Base-by-base conservation (phyloP, 2,329 filamentous ascomycete species). In the Cladosporium oxysporum region DNA sequence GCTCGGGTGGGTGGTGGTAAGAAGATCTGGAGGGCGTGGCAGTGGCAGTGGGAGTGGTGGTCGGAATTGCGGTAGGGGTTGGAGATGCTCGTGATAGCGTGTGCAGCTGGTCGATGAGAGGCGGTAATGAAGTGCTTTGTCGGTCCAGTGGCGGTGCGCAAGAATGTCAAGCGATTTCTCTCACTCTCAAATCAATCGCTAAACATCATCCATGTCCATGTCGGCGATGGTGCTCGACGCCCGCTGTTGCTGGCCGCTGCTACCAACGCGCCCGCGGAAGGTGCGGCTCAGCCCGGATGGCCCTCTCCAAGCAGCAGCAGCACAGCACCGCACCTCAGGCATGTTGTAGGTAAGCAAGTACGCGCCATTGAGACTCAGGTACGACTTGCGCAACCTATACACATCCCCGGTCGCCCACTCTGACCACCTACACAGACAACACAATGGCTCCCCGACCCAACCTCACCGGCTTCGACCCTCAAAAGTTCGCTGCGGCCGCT, bases 401-500 rank as follows among this genome's bases (percentile, higher is more conserved):
- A 57, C 61, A 47, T 21, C 21, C 28, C 6, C 16, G 33, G 47
- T 57, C 61, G 61, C 61, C 16, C 23, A 44, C 29, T 33, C 61
- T 63, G 49, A 63, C 50, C 12, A 26, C 41, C 10, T n/a, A 33
- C 26, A 44, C 50, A 63, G 35, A 65, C n/a, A 53, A 31, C 57
- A 58, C 72, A 74, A 86, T 87, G 84, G 79, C 84, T 72, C 72
- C 80, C 69, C 79, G 80, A 83, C 84, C 87, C 77, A 93, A 92
- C 85, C 87, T 96, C 80, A 97, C 94, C 75, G 94, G 94, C 82
- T 98, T 98, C 85, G 90, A 95, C 83, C 85, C 92, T 75, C 88
- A 87, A 78, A 90, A 91, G 80, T 89, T 93, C 80, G 91, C 88
- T 77, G 87, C 87, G 69, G 85, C 93, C 55, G 83, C 91, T 72